These are phyloP conservation scores for Fusarium veterinarium DNA, from an alignment of 2,329 filamentous ascomycete species.

Conservation along the genomic window DNA sequence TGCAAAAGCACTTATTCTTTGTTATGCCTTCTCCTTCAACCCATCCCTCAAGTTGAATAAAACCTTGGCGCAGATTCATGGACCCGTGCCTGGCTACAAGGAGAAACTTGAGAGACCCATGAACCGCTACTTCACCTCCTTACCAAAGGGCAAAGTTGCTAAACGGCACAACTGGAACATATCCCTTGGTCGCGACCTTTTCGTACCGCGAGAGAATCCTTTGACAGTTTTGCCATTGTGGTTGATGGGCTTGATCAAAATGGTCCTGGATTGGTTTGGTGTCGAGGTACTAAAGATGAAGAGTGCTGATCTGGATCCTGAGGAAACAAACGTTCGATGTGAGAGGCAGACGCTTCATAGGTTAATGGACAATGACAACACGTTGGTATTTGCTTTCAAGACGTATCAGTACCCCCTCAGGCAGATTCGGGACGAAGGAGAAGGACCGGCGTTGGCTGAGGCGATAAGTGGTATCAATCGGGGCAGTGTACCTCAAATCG, in stretches of 20 bases:
- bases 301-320: accelerated
- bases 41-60: neutral
- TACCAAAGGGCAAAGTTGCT: neutral
- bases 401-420: neutral
- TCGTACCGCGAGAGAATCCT: neutral
- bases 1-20: neutral
- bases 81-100: accelerated
- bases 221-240: neutral
- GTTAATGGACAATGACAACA: neutral
- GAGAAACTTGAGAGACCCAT: neutral
- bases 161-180: neutral
- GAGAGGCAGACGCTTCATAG: neutral
- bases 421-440: neutral
- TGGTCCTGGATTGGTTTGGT: neutral
- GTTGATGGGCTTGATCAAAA: neutral
- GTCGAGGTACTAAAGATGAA: neutral
- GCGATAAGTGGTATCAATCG: neutral
- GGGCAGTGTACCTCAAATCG: neutral
- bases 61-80: neutral
- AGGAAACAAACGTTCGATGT: neutral
- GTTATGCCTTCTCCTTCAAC: neutral
- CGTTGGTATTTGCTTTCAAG: neutral
- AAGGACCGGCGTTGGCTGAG: neutral
- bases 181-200: accelerated
- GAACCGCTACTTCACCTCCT: neutral